Evolutionary conservation across 2,329 filamentous ascomycete species (phyloP).

Genomic region (Nothophaeocryptopus gaeumannii): DNA sequence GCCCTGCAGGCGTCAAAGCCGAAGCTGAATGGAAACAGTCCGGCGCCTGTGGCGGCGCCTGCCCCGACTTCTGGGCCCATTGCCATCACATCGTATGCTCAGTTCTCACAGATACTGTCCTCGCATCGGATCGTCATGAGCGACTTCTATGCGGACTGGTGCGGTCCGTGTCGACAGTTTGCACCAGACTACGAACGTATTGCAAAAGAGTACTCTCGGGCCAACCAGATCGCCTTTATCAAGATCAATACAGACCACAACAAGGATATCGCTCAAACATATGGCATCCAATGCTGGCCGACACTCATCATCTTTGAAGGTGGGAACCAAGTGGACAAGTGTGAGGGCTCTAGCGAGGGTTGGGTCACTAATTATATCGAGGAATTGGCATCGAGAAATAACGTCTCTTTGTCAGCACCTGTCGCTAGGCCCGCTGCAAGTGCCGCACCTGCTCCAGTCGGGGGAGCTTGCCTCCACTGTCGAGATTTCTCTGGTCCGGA

Average conservation of each 20-base stretch:
- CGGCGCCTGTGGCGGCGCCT: constrained; percentile 6
- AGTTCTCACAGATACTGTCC: constrained; percentile 16
- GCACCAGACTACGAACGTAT: constrained; percentile 22
- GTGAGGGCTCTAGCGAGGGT: constrained; percentile 15
- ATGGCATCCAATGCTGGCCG: constrained; percentile 22
- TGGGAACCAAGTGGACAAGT: constrained; percentile 17
- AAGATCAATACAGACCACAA: constrained; percentile 24
- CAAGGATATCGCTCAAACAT: constrained; percentile 18
- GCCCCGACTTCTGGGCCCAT: constrained; percentile 17
- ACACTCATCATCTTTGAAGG: constrained; percentile 19
- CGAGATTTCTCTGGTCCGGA: constrained; percentile 86
- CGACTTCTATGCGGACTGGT: constrained; percentile 23
- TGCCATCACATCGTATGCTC: constrained; percentile 16
- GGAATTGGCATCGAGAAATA: constrained; percentile 8
- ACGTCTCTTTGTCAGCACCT: constrained; percentile 13
- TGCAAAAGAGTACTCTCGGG: constrained; percentile 12
- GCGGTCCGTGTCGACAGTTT: constrained; percentile 21
- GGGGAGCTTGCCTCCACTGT: constrained; percentile 69
- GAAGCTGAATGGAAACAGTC: constrained; percentile 20
- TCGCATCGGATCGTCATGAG: constrained; percentile 17
- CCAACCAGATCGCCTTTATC: constrained; percentile 19
- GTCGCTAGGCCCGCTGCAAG: constrained; percentile 2
- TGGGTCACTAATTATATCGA: constrained; percentile 12
- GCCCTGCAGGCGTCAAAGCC: constrained; percentile 56
- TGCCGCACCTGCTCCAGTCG: constrained; percentile 18